A percentile compares a stretch with the other conserved stretches of the same genome.
These are phyloP conservation scores for Nymphaea colorata DNA, from an alignment of 164 flowering plant species.

Conservation along the genomic window DNA sequence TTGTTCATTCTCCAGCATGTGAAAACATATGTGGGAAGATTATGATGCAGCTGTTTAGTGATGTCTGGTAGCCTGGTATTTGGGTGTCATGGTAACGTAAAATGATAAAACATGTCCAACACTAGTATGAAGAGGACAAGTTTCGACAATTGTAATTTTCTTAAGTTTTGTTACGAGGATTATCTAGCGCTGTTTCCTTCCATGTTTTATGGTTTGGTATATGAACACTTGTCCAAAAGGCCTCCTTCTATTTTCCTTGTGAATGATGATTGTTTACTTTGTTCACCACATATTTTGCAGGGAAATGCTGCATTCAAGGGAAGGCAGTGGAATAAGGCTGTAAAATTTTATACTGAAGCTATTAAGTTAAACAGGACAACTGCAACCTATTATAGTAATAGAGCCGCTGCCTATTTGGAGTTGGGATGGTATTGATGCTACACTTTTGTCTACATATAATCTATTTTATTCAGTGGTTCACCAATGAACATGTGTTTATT, in stretches of 20 bases:
- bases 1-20: too few species aligned
- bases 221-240: neutral
- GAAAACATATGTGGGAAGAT: too few species aligned
- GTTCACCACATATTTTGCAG: slow-evolving; percentile 19
- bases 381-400: slow-evolving; percentile 71
- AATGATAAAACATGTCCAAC: too few species aligned
- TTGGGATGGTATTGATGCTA: slow-evolving; percentile 56
- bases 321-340: slow-evolving; percentile 88
- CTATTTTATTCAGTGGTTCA: neutral
- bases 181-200: neutral
- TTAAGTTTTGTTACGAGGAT: neutral
- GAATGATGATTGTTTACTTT: neutral
- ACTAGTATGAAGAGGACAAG: too few species aligned
- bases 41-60: too few species aligned
- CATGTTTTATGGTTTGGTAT: neutral
- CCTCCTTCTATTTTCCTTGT: too few species aligned
- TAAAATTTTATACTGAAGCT: slow-evolving; percentile 75
- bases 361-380: slow-evolving; percentile 59
- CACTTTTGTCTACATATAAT: neutral
- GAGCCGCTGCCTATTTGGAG: slow-evolving; percentile 91
- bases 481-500: neutral
- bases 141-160: too few species aligned
- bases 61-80: too few species aligned
- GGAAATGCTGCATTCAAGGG: slow-evolving; percentile 96
- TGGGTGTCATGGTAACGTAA: too few species aligned